Conservation (phyloP, 257 asterid genomes). For the Fraxinus cuspidata region DNA sequence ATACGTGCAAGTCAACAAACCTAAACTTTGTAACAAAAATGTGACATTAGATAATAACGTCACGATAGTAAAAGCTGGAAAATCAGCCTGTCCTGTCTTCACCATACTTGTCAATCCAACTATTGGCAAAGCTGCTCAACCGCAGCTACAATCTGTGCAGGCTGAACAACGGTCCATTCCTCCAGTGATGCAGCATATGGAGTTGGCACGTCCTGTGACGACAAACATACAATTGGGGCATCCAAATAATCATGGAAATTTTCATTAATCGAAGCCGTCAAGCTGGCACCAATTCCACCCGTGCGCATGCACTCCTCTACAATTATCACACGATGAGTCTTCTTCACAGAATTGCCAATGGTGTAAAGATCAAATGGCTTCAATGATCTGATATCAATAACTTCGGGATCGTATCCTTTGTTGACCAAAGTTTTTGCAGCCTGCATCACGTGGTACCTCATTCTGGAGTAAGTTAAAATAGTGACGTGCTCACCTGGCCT, state of each 20-base stretch:
- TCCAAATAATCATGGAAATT: constrained; percentile 77
- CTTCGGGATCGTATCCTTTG: constrained; percentile 82
- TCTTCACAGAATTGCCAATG: constrained; percentile 77
- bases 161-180: constrained; percentile 84
- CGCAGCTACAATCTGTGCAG: constrained; percentile 76
- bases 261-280: constrained; percentile 73
- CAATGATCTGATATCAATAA: constrained; percentile 81
- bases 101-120: background rate
- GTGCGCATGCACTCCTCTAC: constrained; percentile 97
- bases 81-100: background rate
- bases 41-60: background rate
- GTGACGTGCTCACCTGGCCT: constrained; percentile 80
- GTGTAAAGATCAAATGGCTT: constrained; percentile 80
- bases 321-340: constrained; percentile 71
- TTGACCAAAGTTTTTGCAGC: constrained; percentile 75
- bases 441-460: constrained; percentile 94
- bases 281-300: constrained; percentile 84
- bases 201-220: constrained; percentile 86
- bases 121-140: constrained; percentile 79
- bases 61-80: background rate
- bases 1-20: background rate
- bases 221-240: constrained; percentile 71
- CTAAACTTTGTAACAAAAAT: background rate
- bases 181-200: constrained; percentile 80
- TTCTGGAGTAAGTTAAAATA: constrained; percentile 74